These are phyloP conservation scores for Periconia digitata DNA, from an alignment of 2,329 filamentous ascomycete genomes.

Conservation along the genomic window DNA sequence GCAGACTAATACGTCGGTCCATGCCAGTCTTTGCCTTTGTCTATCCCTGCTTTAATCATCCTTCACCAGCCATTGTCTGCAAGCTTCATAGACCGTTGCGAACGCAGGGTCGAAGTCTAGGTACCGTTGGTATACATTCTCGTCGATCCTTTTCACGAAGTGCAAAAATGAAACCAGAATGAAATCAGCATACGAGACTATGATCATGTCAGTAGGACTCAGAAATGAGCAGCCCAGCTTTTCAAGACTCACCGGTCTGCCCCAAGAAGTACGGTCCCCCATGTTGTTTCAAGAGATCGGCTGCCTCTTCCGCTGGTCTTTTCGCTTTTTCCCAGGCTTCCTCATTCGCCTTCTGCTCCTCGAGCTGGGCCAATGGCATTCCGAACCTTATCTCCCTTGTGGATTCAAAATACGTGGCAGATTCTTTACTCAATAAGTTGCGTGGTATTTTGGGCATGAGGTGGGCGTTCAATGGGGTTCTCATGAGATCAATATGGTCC, in stretches of 20 bases:
- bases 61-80: conserved; percentile 43
- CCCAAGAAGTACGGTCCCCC: conserved; percentile 65
- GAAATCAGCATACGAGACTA: conserved; percentile 51
- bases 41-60: neutral
- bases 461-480: conserved; percentile 17
- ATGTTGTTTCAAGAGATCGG: conserved; percentile 56
- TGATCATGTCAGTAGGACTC: conserved; percentile 2
- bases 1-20: too few relatives aligned
- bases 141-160: conserved; percentile 43
- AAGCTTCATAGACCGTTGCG: conserved; percentile 42
- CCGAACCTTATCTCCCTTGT: conserved; percentile 56
- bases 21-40: too few relatives aligned
- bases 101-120: conserved; percentile 44
- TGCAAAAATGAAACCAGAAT: conserved; percentile 55
- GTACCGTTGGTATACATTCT: conserved; percentile 43
- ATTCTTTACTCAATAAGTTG: conserved; percentile 54
- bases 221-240: conserved; percentile 56
- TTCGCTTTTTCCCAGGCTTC: conserved; percentile 52
- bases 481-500: conserved; percentile 37
- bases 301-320: conserved; percentile 39
- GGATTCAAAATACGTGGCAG: conserved; percentile 57
- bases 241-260: conserved; percentile 40
- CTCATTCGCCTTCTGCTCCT: conserved; percentile 53
- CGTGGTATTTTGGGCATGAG: conserved; percentile 52
- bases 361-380: conserved; percentile 56